Base-by-base conservation (phyloP, 805 yeast species). In the Nakazawaea ernobii region DNA sequence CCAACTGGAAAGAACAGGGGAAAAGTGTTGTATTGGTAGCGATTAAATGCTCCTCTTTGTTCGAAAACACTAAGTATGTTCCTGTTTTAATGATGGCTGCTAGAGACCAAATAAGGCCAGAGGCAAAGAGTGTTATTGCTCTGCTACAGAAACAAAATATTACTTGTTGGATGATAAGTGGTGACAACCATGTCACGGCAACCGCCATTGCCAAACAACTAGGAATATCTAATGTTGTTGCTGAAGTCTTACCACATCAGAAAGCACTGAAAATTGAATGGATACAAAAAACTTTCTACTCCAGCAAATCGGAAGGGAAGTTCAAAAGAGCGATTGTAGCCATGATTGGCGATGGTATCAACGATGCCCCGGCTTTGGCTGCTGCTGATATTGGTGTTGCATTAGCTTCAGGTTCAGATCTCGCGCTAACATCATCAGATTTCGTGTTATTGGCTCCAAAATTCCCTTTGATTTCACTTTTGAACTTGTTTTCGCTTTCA, bases 261-360 rank as follows among this genome's bases (percentile, higher is more conserved):
- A 86, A 86, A 60, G 83, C 86, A 7, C 74, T 69, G 26, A 75
- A 78, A 56, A 67, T 86, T 35, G 68, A 71, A 52, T 69, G 75
- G 71, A 68, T 86, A 10, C 84, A 82, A 56, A 59, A 65, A 36
- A 67, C 75, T 2, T 71, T 59, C 39, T 60, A 61, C 38, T 46
- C 60, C 10, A 52, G 52, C 4, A 38, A 51, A 6, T 46, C 33
- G 28, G 46, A 49, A 32, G 54, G 33, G 6, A 20, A n/a, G 15
- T 7, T 47, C 28, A 58, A 13, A 55, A 59, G 45, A 15, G 56
- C 60, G 38, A 56, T 76, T 20, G 83, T 81, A 3, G 90, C 88
- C 0, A 84, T 86, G 91, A 82, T 86, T 8, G 94, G 94, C 8
- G 94, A 86, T 56, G 94, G 94, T 17, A 80, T 86, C 32, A 86